Base-by-base conservation (phyloP, 306 rosid genomes). In the Dicorynia guianensis region DNA sequence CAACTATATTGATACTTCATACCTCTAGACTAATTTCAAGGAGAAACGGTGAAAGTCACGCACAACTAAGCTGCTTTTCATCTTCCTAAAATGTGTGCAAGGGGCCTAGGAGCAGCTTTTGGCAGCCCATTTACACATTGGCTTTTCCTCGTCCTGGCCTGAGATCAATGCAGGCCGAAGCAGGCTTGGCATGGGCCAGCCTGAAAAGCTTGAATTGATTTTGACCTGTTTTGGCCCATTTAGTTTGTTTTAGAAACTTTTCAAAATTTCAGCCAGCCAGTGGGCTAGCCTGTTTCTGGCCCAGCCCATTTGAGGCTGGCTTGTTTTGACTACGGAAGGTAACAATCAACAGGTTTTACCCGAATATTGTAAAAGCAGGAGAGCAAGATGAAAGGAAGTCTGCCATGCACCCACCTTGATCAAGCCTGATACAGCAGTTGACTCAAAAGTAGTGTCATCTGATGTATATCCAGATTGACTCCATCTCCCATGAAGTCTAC, bases 341-440 rank as follows among this genome's bases (percentile, higher is more conserved):
- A 48, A 30, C 61, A 74, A 43, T 58, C 39, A 38, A 63, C 40
- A 13, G 68, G 43, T 54, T 49, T 62, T 59, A 50, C 49, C 7
- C 5, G 15, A 46, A 72, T 25, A 71, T 59, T 11, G 76, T 55
- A 49, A 63, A 71, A 72, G n/a, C n/a, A n/a, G 63, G 64, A 46
- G 6, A 38, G 52, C 57, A 61, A 49, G 47, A 38, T 44, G 19
- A 58, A 40, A 44, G 76, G 49, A 76, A 58, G 80, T 35, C 39
- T 19, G 61, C 47, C 7, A 15, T 59, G 68, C 76, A 73, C 83
- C 66, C 56, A 95, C 98, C 93, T 93, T 95, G 62, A 95, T 80
- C 78, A 86, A 77, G 80, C 93, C 97, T 33, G 97, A 87, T 78
- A 75, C 9, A 1, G 87, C 74, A 43, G 76, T 71, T 46, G 92